Evolutionary conservation across 2,329 filamentous ascomycete species (phyloP), one percentile per base, ranked within the genome.

Genomic region (Trichoderma koningii): DNA sequence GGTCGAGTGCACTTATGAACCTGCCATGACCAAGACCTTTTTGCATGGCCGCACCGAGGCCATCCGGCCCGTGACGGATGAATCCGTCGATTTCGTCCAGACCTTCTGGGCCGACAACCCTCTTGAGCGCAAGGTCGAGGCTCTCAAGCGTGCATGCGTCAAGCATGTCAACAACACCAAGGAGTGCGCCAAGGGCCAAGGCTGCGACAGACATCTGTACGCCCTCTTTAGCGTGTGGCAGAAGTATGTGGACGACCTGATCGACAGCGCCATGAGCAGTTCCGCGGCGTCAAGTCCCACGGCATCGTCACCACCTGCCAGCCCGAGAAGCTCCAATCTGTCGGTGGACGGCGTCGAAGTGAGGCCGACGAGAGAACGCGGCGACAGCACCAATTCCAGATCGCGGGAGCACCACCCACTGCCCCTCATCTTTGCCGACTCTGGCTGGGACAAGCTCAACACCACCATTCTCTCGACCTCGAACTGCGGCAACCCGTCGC

Each of bases 211-310:
- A 10, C 95, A 99, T 74, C 80, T 99, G 7, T 99, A 98, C 71
- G 95, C 95, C 0, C 81, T 99, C 23, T 96, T 93, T 78, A 96
- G 91, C 71, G 88, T 98, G 34, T 98, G 95, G 95, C 94, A 98
- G 77, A 89, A 92, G 67, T 88, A 88, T 41, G 82, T 97, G 21
- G 92, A 97, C 63, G 89, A 90, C 55, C 79, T 80, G 55, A 79
- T 81, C 65, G 79, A 79, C 66, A 85, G 84, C 70, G 83, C 76
- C 38, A 77, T 77, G 63, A 84, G 82, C 70, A 86, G 83, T 51
- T 86, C 86, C 68, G 88, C 87, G 15, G 88, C 87, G 68, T 87
- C 87, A 3, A 91, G 87, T 72, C 85, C 87, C 1, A 47, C 75
- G 2, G 83, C 85, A 50, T 80, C 75, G 17, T 82, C 74, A 59